phyloP scores from a whole-genome alignment of 805 yeast genomes.

The Candida chauliodis region DNA sequence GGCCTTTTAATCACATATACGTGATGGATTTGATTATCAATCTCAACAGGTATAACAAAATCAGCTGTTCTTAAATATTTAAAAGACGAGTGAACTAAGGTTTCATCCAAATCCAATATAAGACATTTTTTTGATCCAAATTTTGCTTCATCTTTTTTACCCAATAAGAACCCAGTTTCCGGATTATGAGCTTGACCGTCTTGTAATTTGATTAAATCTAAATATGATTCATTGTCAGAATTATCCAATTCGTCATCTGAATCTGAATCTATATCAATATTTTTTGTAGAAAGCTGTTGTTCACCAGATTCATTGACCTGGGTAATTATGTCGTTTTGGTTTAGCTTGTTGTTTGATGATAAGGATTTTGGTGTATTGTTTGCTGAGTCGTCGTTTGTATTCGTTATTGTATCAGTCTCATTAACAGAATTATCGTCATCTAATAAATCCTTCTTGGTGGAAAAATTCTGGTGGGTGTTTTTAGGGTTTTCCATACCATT shows the following conservation, averaged over 20 bases:
- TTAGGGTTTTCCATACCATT: background rate
- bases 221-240: slow-evolving; percentile 12
- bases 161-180: slow-evolving; percentile 61
- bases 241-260: slow-evolving; percentile 10
- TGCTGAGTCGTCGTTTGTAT: slow-evolving; percentile 27
- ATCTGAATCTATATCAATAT: slow-evolving; percentile 6
- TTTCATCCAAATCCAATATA: slow-evolving; percentile 90
- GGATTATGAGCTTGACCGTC: slow-evolving; percentile 68
- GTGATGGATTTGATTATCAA: slow-evolving; percentile 86
- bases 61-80: slow-evolving; percentile 90
- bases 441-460: slow-evolving; percentile 21
- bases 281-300: background rate
- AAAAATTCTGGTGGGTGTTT: background rate
- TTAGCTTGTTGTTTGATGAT: slow-evolving; percentile 3
- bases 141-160: slow-evolving; percentile 42
- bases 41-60: slow-evolving; percentile 95
- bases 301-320: slow-evolving; percentile 1
- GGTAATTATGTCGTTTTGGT: background rate
- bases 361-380: slow-evolving; percentile 15
- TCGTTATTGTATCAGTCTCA: slow-evolving; percentile 41
- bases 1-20: slow-evolving; percentile 97
- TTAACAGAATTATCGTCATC: slow-evolving; percentile 34
- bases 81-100: slow-evolving; percentile 92
- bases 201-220: slow-evolving; percentile 44
- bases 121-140: slow-evolving; percentile 75